Percentiles rank a stretch among this genome's conserved stretches.
phyloP scores from a whole-genome alignment of 2,329 filamentous ascomycete genomes.

The Colletotrichum higginsianum region DNA sequence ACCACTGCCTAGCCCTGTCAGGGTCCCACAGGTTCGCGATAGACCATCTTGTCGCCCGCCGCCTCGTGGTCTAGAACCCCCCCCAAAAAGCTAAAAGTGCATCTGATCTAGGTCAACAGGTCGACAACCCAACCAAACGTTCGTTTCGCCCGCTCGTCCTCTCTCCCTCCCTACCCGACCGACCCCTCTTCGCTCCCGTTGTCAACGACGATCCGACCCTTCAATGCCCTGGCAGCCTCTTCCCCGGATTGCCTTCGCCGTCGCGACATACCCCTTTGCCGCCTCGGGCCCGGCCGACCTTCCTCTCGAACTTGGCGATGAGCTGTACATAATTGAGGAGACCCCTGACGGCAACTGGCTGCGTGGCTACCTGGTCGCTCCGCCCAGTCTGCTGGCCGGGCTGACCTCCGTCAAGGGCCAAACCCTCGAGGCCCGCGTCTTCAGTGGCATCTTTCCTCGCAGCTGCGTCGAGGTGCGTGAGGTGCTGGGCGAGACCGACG shows the following conservation, averaged over 20 bases:
- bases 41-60: constrained; percentile 6
- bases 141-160: background rate
- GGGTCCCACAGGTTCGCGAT: constrained; percentile 39
- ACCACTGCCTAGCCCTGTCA: constrained; percentile 33
- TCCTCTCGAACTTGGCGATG: constrained; percentile 96
- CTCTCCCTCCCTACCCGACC: constrained; percentile 2
- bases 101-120: constrained; percentile 3
- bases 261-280: constrained; percentile 94
- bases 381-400: constrained; percentile 91
- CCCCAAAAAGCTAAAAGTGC: constrained; percentile 2
- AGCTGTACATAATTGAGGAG: constrained; percentile 98
- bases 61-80: background rate
- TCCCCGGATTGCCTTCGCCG: constrained; percentile 96
- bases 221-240: constrained; percentile 97
- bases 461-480: constrained; percentile 97
- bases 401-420: constrained; percentile 92
- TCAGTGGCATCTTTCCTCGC: constrained; percentile 97
- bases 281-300: constrained; percentile 90
- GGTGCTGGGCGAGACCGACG: constrained; percentile 83
- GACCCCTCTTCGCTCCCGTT: constrained; percentile 16
- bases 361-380: constrained; percentile 94
- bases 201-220: constrained; percentile 38
- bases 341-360: constrained; percentile 94
- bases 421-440: constrained; percentile 94
- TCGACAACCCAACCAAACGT: background rate